These are phyloP conservation scores for Handroanthus guayacan DNA, from an alignment of 257 asterid species.

Conservation along the genomic window DNA sequence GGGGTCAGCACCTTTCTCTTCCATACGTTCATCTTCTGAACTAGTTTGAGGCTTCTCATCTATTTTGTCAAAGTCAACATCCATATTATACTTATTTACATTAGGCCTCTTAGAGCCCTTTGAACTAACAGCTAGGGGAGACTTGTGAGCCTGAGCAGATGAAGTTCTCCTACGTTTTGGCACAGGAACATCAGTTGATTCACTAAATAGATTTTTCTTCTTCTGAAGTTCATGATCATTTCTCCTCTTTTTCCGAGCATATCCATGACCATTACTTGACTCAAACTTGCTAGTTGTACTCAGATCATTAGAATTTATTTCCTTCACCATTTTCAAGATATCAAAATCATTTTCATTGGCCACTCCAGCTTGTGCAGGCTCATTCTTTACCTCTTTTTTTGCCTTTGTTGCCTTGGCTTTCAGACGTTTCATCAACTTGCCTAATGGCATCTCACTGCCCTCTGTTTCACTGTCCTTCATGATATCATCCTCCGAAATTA, in stretches of 20 bases:
- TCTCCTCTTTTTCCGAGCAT: constrained; percentile 52
- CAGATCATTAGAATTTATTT: constrained; percentile 72
- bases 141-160: constrained; percentile 60
- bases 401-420: constrained; percentile 88
- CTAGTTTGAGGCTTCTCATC: constrained; percentile 58
- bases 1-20: constrained; percentile 55
- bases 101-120: constrained; percentile 53
- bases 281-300: constrained; percentile 64
- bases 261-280: constrained; percentile 72
- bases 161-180: constrained; percentile 90
- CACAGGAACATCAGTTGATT: constrained; percentile 64
- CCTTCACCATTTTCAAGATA: constrained; percentile 83
- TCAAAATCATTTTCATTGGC: constrained; percentile 67
- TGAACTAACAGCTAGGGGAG: constrained; percentile 41
- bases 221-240: constrained; percentile 54
- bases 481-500: constrained; percentile 67
- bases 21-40: constrained; percentile 57
- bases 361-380: constrained; percentile 52
- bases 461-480: constrained; percentile 93
- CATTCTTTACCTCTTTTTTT: constrained; percentile 73
- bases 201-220: constrained; percentile 61
- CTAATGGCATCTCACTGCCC: constrained; percentile 93
- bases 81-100: constrained; percentile 40
- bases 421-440: constrained; percentile 83
- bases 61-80: constrained; percentile 50